Evolutionary conservation across 2,329 filamentous ascomycete species (phyloP), one percentile per base, ranked within the genome.

Genomic region (Microdochium bolleyi): DNA sequence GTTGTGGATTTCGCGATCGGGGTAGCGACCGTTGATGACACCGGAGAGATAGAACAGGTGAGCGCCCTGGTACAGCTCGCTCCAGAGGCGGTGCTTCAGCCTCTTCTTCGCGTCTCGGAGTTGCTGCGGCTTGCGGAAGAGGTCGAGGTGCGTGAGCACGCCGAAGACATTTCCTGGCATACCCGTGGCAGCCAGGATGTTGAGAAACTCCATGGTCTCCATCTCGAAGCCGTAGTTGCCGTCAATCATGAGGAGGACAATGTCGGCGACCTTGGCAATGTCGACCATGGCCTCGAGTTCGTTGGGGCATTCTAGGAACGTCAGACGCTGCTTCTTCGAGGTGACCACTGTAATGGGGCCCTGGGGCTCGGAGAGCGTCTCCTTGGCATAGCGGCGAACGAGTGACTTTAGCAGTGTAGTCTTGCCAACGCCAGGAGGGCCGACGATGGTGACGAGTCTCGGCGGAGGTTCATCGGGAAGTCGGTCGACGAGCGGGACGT

Each of bases 181-280:
- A 69, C 94, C 94, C 27, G 89, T 95, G 2, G 90, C 84, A n/a
- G 89, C 87, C 50, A 99, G 76, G 19, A 96, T 85, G 62, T 96
- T 97, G 64, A 99, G 75, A 56, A 99, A 99, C 71, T 99, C 94
- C 94, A 99, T 99, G 0, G 94, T 99, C 78, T 99, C 94, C 94
- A 99, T 99, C 73, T 99, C 94, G 66, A 99, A 99, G 14, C 94
- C 95, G 64, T 88, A 99, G 72, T 97, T 97, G 53, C 94, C 95
- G 66, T 99, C 94, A 61, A 99, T 99, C 89, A 99, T 94, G 53
- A 99, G 80, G 50, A 99, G 78, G 5, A 97, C 89, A 62, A 99
- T 96, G 68, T 99, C 94, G 19, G 95, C 94, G 46, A 99, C 89
- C 72, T 99, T 99, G 55, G 94, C 89, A 53, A 96, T 81, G 70